Percentiles rank a stretch among this genome's conserved stretches.
These are phyloP conservation scores for Exophiala sideris DNA, from an alignment of 2,329 filamentous ascomycete species.

Conservation along the genomic window DNA sequence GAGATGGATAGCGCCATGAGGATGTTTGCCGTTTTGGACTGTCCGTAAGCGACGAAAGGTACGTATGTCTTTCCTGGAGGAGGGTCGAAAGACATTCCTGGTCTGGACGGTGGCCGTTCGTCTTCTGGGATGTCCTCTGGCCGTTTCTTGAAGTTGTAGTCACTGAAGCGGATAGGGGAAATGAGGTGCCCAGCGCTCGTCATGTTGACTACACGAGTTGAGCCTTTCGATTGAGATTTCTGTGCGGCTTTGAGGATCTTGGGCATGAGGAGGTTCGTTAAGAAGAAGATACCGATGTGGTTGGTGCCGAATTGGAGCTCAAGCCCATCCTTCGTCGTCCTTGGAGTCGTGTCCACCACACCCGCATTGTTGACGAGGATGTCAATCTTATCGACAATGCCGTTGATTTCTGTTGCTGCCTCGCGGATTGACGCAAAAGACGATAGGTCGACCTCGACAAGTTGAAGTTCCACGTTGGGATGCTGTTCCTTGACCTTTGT, in stretches of 20 bases:
- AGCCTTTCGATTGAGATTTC: constrained; percentile 5
- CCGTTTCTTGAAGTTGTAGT: constrained; percentile 34
- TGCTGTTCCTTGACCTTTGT: constrained; percentile 24
- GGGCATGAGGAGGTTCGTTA: constrained; percentile 41
- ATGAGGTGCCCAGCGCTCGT: constrained; percentile 29
- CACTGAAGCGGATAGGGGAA: constrained; percentile 34
- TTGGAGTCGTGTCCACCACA: constrained; percentile 35
- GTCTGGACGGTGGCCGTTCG: constrained; percentile 12
- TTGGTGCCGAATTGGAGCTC: constrained; percentile 42
- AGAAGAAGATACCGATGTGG: constrained; percentile 40
- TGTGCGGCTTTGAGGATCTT: constrained; percentile 33
- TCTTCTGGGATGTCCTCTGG: constrained; percentile 22
- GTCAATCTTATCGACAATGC: constrained; percentile 35
- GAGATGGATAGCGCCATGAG: constrained; percentile 41
- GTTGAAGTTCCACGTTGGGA: constrained; percentile 28
- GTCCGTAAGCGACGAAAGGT: constrained; percentile 41
- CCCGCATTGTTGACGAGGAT: constrained; percentile 47
- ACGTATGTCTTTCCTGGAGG: constrained; percentile 30
- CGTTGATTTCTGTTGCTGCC: constrained; percentile 34
- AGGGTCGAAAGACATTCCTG: constrained; percentile 23
- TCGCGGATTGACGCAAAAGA: constrained; percentile 34
- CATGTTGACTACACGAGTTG: constrained; percentile 28
- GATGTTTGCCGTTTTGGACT: constrained; percentile 50
- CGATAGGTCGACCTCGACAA: constrained; percentile 36
- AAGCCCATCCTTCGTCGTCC: constrained; percentile 33